Evolutionary conservation across 164 flowering plant genomes (phyloP).

Genomic region (Vitis labrusca): DNA sequence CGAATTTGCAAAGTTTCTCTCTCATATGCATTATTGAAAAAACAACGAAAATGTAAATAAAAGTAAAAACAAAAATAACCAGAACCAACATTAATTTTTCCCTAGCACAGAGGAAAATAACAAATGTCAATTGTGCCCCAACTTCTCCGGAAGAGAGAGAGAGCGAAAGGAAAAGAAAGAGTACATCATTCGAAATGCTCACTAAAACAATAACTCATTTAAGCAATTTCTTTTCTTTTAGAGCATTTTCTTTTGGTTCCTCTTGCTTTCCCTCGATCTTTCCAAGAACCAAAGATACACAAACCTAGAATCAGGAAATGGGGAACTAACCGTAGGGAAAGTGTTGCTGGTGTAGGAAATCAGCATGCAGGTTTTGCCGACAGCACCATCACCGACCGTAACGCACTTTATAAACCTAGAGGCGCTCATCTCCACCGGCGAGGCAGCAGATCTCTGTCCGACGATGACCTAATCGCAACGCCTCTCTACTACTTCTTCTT

Average conservation of each 20-base stretch:
- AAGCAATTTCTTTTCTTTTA: not conserved
- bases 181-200: not conserved
- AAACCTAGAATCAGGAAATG: not conserved
- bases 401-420: slow-evolving; percentile 67
- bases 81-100: too few species aligned
- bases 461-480: not conserved
- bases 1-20: too few species aligned
- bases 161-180: not conserved
- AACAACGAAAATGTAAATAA: too few species aligned
- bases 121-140: too few species aligned
- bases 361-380: slow-evolving; percentile 59
- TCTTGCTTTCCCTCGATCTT: too few species aligned
- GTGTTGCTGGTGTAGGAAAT: slow-evolving; percentile 63
- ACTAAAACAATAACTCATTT: not conserved
- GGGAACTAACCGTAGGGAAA: slow-evolving; percentile 48
- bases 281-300: not conserved
- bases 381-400: slow-evolving; percentile 68
- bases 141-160: too few species aligned
- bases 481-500: not conserved
- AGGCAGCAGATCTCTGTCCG: slow-evolving; percentile 20
- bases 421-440: slow-evolving; percentile 47
- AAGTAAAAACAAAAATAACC: too few species aligned
- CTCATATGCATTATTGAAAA: too few species aligned
- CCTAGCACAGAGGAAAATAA: too few species aligned
- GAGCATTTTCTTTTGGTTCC: not conserved